Evolutionary conservation across 352 stramenopile species (phyloP).

Genomic region (Hyaloperonospora arabidopsidis): DNA sequence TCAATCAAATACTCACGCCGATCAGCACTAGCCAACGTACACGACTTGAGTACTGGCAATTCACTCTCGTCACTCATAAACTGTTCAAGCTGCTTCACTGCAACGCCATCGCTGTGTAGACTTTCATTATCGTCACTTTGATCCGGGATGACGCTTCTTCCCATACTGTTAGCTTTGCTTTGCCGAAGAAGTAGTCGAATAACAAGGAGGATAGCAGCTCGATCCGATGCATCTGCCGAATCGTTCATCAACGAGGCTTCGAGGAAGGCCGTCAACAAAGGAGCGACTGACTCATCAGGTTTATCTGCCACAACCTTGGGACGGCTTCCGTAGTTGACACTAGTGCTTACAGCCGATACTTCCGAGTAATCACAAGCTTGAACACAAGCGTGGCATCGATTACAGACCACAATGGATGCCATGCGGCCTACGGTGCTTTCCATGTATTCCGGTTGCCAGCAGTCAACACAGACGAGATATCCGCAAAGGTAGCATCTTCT

Average conservation of each 20-base stretch:
- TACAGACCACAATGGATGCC: slow-evolving; percentile 22
- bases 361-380: slow-evolving; percentile 26
- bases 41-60: slow-evolving; percentile 17
- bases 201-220: slow-evolving; percentile 23
- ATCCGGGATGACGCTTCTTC: not conserved
- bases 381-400: slow-evolving; percentile 14
- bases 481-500: slow-evolving; percentile 23
- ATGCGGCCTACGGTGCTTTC: slow-evolving; percentile 17
- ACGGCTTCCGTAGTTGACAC: slow-evolving; percentile 9
- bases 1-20: slow-evolving; percentile 32
- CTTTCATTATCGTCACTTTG: slow-evolving; percentile 4
- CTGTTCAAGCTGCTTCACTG: slow-evolving; percentile 6
- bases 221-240: slow-evolving; percentile 8
- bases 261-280: slow-evolving; percentile 26
- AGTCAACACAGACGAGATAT: slow-evolving; percentile 23
- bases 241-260: slow-evolving; percentile 21
- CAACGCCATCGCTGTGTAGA: not conserved
- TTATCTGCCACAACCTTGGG: slow-evolving; percentile 19
- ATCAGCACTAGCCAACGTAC: slow-evolving; percentile 30
- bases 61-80: slow-evolving; percentile 16
- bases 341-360: slow-evolving; percentile 7
- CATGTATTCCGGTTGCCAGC: slow-evolving; percentile 23
- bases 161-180: slow-evolving; percentile 5
- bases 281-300: slow-evolving; percentile 6
- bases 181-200: slow-evolving; percentile 24